phyloP scores from a whole-genome alignment of 768 basidiomycete genomes.

The Termitomyces sp. region DNA sequence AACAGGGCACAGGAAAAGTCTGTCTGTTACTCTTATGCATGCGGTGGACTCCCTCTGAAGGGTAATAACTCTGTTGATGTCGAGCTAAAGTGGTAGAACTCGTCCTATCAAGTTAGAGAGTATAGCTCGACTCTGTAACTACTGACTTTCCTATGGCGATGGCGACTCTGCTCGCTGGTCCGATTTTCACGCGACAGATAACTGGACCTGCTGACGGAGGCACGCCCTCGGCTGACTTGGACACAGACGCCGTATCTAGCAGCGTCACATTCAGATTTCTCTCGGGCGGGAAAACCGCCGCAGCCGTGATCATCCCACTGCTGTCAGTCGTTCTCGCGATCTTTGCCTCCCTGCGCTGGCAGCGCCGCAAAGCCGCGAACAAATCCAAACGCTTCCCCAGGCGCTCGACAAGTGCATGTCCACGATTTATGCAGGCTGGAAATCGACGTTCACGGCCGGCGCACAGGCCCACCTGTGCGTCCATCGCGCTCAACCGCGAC shows the following conservation, averaged over 20 bases:
- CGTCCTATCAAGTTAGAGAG: conserved; percentile 34
- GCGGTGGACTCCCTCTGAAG: too few species aligned
- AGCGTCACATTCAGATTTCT: conserved; percentile 21
- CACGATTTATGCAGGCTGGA: conserved; percentile 75
- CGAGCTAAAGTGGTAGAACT: conserved; percentile 69
- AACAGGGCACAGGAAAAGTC: too few species aligned
- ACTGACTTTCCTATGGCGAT: conserved; percentile 45
- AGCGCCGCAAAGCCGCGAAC: conserved; percentile 40
- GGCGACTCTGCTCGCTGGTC: conserved; percentile 53
- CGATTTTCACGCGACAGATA: conserved; percentile 64
- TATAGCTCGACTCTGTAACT: conserved; percentile 58
- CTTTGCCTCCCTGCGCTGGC: conserved; percentile 46
- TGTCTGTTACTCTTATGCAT: too few species aligned
- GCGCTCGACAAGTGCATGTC: conserved; percentile 80
- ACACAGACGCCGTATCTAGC: conserved; percentile 27
- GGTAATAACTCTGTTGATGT: conserved; percentile 48
- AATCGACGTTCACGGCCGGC: conserved; percentile 60
- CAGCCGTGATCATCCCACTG: conserved; percentile 67
- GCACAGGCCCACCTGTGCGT: conserved; percentile 64
- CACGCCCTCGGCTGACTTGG: conserved; percentile 24
- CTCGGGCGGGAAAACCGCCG: conserved; percentile 50
- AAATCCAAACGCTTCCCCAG: conserved; percentile 58
- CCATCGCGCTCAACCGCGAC: conserved; percentile 41
- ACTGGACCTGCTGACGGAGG: conserved; percentile 30
- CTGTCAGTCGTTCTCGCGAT: conserved; percentile 39